Evolutionary conservation across 1,284 basidiomycete genomes (phyloP), one percentile per base, ranked within the genome.

Genomic region (Sporisorium graminicola): DNA sequence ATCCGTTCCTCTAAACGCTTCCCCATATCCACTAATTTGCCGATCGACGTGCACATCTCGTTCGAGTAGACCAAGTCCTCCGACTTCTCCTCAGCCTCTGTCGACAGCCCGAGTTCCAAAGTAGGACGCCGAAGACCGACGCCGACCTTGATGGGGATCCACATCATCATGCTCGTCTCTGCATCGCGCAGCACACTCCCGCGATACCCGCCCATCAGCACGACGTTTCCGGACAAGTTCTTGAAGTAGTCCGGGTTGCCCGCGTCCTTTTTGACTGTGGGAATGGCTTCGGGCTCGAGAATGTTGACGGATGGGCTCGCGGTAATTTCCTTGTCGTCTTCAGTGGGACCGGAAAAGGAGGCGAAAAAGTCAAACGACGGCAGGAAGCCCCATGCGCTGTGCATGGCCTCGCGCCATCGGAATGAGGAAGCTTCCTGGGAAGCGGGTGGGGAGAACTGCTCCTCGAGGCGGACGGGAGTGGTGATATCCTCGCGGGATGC

Each of bases 201-300:
- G 9, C 86, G 65, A 66, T 83, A 86, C 0, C 86, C 86, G 13
- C 86, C 86, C 22, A 86, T 26, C 55, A 85, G 74, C 24, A 86
- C 55, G 5, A 86, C 83, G 55, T 84, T 82, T 5, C 85, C 84
- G 14, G 69, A 65, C 8, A 86, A 62, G n/a, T 64, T 58, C 27
- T 78, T 68, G 77, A 84, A 82, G 58, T 77, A 79, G 42, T 72
- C 62, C 12, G 70, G 65, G 65, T 63, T 50, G 66, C 77, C 50
- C 70, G 64, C 4, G 52, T 76, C 44, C 67, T 69, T 26, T 71
- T 61, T 69, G 14, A 78, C 69, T 4, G 63, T 58, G 0, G 78
- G 78, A 20, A 80, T 78, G n/a, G 74, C 58, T 55, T 78, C 76
- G 3, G 75, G 60, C 33, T 78, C 78, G 0, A 71, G 42, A 5